Evolutionary conservation across 192 early-diverging fungal species (phyloP), one percentile per base, ranked within the genome.

Genomic region (Geosiphon pyriformis): DNA sequence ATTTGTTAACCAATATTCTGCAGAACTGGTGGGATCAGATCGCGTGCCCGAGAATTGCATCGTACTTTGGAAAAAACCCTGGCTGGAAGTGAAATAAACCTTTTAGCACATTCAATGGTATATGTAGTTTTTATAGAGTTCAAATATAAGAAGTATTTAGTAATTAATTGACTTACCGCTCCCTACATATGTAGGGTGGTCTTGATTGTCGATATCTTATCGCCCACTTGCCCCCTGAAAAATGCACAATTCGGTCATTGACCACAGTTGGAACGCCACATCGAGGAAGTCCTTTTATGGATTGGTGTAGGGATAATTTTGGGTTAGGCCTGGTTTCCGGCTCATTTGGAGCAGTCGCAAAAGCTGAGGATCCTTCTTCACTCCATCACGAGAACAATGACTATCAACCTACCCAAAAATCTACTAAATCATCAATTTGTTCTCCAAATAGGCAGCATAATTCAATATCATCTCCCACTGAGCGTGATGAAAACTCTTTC

Each of bases 211-310:
- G 95, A 66, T 98, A 94, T 76, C 71, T 98, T 32, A 87, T 98
- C 55, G 82, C 90, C 12, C 93, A 94, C 74, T 79, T 95, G 35
- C 80, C 81, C 2, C 78, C 86, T 32, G 80, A 81, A 65, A 69
- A 79, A n/a, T 94, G 90, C 67, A 57, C 74, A 17, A 85, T 94
- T 4, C 80, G 79, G 18, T 91, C 94, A 4, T 74, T 98, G 35
- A 94, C 95, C 0, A 98, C 94, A 0, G 81, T 98, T 48, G 91
- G 90, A 10, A 98, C 95, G 4, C 95, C 95, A 35, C 95, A 98
- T 72, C 88, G 91, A 42, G 95, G 95, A 22, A 87, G 84, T 46
- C 83, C 90, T 11, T 88, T 98, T 73, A 98, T 95, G 94, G 93
- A 95, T 79, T 95, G 90, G 88, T 92, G 87, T 58, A 83, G 89